These are phyloP conservation scores for Pythium vanterpoolii DNA, from an alignment of 352 stramenopile species.

Conservation along the genomic window DNA sequence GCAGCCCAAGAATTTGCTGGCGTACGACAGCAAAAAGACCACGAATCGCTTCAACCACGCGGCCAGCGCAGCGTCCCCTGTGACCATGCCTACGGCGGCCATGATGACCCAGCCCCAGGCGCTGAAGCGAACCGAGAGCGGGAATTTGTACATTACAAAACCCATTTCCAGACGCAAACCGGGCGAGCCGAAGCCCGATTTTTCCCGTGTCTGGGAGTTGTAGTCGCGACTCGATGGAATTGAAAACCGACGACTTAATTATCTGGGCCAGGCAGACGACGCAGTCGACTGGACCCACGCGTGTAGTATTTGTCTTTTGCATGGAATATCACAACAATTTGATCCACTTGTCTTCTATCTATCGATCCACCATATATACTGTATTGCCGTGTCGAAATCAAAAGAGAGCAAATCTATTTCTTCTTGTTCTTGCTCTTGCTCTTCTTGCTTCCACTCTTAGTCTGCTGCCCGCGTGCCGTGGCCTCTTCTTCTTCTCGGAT, in stretches of 20 bases:
- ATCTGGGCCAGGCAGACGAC: background rate
- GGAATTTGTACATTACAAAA: constrained; percentile 17
- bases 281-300: background rate
- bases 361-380: constrained; percentile 16
- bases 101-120: background rate
- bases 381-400: background rate
- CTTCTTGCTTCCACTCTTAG: constrained; percentile 43
- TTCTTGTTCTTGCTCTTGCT: constrained; percentile 51
- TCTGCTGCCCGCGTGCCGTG: constrained; percentile 24
- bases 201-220: constrained; percentile 16
- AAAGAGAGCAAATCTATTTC: constrained; percentile 27
- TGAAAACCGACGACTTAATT: background rate
- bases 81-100: background rate
- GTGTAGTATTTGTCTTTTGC: background rate
- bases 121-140: background rate
- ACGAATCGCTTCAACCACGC: constrained; percentile 23
- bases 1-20: constrained; percentile 19
- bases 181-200: constrained; percentile 1
- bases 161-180: background rate
- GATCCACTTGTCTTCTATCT: too few species aligned
- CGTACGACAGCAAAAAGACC: constrained; percentile 24
- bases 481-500: constrained; percentile 66
- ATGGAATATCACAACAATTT: background rate
- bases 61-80: background rate
- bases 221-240: background rate